Evolutionary conservation across 2,329 filamentous ascomycete species (phyloP).

Genomic region (Fusarium marasasianum): DNA sequence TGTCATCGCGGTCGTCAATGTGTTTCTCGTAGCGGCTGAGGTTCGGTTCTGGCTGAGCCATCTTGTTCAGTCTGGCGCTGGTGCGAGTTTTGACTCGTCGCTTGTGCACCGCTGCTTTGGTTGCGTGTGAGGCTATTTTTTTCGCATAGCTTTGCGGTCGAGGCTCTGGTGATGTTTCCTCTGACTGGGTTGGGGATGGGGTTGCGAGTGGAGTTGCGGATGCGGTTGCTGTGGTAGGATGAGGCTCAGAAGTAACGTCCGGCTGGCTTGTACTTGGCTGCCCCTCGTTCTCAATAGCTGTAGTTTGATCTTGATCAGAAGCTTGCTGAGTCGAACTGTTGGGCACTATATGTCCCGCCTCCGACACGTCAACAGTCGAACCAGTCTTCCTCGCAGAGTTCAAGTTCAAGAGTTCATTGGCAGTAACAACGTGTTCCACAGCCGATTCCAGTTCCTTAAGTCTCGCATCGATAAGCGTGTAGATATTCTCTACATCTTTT

Average conservation of each 20-base stretch:
- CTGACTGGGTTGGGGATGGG: background rate
- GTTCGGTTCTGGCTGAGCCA: background rate
- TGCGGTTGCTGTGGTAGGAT: background rate
- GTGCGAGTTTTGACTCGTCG: background rate
- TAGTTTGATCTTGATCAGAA: background rate
- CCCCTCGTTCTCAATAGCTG: background rate
- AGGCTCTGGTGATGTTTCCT: background rate
- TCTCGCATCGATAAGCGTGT: background rate
- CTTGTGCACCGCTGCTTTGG: background rate
- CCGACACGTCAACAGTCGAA: accelerated
- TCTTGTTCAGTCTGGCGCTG: background rate
- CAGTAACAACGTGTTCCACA: background rate
- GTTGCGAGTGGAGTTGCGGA: no score
- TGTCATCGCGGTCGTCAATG: background rate
- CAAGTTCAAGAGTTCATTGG: background rate
- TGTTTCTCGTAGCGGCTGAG: background rate
- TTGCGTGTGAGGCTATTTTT: accelerated
- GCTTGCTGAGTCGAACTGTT: background rate
- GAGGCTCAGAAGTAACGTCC: background rate
- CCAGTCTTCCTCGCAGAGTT: background rate
- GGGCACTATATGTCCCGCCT: background rate
- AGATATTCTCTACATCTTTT: background rate
- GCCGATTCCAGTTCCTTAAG: background rate
- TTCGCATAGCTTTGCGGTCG: background rate
- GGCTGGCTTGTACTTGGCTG: background rate